Conservation (phyloP, 1,284 basidiomycete species). For the Lentinula novae-zelandiae region DNA sequence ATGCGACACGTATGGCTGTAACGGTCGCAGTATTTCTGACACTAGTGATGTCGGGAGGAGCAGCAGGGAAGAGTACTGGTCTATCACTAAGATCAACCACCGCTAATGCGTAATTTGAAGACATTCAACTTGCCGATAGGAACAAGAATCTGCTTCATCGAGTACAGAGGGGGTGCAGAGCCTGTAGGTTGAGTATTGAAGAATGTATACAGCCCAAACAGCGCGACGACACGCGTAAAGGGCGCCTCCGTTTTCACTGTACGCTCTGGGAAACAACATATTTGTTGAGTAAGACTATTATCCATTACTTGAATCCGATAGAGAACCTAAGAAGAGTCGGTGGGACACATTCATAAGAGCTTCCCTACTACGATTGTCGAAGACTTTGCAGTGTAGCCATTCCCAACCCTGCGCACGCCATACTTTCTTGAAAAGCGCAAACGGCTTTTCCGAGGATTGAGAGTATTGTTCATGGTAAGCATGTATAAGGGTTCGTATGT, state of each 20-base stretch:
- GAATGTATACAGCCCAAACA: constrained; percentile 69
- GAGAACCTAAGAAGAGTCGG: constrained; percentile 64
- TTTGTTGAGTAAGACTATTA: background rate
- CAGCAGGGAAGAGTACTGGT: constrained; percentile 47
- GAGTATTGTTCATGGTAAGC: constrained; percentile 45
- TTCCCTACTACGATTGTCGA: constrained; percentile 61
- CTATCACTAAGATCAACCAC: constrained; percentile 30
- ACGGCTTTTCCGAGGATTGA: constrained; percentile 40
- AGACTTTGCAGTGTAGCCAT: constrained; percentile 68
- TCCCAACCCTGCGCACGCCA: constrained; percentile 70
- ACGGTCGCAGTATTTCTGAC: constrained; percentile 33
- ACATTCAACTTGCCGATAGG: constrained; percentile 46
- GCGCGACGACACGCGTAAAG: constrained; percentile 47
- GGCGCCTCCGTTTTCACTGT: constrained; percentile 43
- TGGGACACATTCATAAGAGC: constrained; percentile 52
- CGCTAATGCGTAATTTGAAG: background rate
- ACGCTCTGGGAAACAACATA: constrained; percentile 40
- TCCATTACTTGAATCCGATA: background rate
- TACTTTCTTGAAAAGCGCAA: constrained; percentile 61
- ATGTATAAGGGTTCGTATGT: constrained; percentile 49
- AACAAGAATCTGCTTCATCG: constrained; percentile 47
- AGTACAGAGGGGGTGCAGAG: constrained; percentile 45
- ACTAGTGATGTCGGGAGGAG: constrained; percentile 40
- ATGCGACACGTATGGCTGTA: constrained; percentile 46
- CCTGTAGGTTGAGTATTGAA: constrained; percentile 59